phyloP scores from a whole-genome alignment of 495 filamentous ascomycete species.

The Aspergillus ostianus region DNA sequence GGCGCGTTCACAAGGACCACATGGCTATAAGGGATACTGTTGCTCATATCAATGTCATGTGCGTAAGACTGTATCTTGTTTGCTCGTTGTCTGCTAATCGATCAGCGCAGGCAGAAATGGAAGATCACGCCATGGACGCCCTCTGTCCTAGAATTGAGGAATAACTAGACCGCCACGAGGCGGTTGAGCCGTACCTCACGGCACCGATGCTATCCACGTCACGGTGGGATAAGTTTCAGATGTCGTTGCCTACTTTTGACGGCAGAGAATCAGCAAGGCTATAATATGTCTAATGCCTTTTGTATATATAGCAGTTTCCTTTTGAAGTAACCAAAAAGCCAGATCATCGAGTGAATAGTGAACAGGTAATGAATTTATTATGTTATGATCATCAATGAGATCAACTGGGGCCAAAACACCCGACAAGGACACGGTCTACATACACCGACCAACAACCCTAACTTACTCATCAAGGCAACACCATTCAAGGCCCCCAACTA shows the following conservation, averaged over 20 bases:
- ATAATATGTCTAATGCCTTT: background rate
- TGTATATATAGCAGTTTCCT: too few relatives aligned
- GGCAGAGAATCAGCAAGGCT: background rate
- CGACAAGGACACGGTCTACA: too few relatives aligned
- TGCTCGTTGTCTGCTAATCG: background rate
- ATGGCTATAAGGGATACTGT: constrained; percentile 7
- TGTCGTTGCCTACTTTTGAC: background rate
- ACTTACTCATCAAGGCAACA: background rate
- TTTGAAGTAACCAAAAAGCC: too few relatives aligned
- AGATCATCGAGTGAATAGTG: too few relatives aligned
- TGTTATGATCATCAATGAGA: too few relatives aligned
- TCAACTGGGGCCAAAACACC: too few relatives aligned
- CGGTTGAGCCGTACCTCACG: constrained; percentile 5
- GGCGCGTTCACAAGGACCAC: constrained; percentile 8
- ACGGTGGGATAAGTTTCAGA: constrained; percentile 2
- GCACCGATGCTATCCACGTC: constrained; percentile 3
- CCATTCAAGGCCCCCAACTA: background rate
- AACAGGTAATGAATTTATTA: too few relatives aligned
- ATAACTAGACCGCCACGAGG: background rate
- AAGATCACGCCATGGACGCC: constrained; percentile 1
- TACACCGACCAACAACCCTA: too few relatives aligned
- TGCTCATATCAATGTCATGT: constrained; percentile 23
- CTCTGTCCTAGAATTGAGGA: constrained; percentile 1
- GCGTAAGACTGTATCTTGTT: background rate
- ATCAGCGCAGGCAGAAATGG: constrained; percentile 5